A percentile compares a stretch with the other conserved stretches of the same genome.
Conservation (phyloP, 805 yeast species). For the Candida tallmaniae region DNA sequence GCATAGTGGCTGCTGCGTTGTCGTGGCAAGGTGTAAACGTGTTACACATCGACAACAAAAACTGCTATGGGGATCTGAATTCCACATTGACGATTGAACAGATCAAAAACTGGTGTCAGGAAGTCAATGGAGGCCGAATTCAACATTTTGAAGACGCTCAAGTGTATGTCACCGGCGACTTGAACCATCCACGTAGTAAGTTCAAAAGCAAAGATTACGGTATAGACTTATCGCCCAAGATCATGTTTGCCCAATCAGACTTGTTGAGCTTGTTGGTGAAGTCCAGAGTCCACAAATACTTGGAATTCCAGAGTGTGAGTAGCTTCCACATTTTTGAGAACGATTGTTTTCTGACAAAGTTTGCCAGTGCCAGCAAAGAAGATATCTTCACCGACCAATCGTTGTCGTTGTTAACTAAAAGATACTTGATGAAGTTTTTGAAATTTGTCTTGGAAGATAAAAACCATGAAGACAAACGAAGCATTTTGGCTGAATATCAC, state of each 20-base stretch:
- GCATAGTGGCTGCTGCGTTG: constrained; percentile 86
- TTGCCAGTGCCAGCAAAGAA: constrained; percentile 76
- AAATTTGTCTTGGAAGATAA: constrained; percentile 65
- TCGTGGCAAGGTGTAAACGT: constrained; percentile 99
- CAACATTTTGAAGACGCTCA: constrained; percentile 64
- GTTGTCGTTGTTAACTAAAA: constrained; percentile 67
- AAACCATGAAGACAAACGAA: constrained; percentile 58
- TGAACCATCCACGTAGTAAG: constrained; percentile 23
- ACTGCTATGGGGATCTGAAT: constrained; percentile 83
- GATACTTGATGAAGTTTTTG: constrained; percentile 85
- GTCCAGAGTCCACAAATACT: constrained; percentile 82
- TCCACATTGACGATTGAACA: constrained; percentile 88
- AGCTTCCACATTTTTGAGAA: constrained; percentile 93
- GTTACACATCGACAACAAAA: constrained; percentile 79
- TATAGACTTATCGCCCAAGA: constrained; percentile 80
- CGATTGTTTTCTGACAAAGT: constrained; percentile 76
- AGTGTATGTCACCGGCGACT: constrained; percentile 65
- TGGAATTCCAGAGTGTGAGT: constrained; percentile 86
- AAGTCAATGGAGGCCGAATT: constrained; percentile 49
- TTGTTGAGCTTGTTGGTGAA: constrained; percentile 71
- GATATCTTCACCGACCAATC: constrained; percentile 90
- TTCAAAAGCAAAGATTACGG: constrained; percentile 66
- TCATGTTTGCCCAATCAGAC: constrained; percentile 89
- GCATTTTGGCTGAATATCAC: constrained; percentile 53
- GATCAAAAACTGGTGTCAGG: constrained; percentile 73